These are phyloP conservation scores for Saraca asoca DNA, from an alignment of 331 rosid genomes.

Conservation along the genomic window DNA sequence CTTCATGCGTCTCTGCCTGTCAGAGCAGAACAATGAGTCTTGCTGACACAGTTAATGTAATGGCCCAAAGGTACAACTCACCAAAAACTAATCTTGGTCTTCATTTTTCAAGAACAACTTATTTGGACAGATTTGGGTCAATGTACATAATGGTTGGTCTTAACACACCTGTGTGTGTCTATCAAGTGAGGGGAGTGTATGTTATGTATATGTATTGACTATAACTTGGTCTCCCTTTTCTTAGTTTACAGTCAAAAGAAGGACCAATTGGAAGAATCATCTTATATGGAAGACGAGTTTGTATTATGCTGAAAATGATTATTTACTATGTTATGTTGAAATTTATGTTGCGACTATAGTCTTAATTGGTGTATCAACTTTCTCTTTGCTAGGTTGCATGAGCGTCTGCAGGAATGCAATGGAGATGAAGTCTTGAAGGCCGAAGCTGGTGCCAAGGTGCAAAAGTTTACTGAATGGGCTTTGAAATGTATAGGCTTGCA, in stretches of 20 bases:
- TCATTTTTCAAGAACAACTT: neutral
- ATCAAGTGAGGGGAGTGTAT: neutral
- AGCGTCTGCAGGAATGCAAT: slow-evolving; percentile 87
- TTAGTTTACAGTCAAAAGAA: too few species aligned
- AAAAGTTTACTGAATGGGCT: slow-evolving; percentile 90
- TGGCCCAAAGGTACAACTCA: slow-evolving; percentile 78
- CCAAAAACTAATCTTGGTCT: neutral
- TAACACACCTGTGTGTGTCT: too few species aligned
- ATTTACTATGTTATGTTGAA: slow-evolving; percentile 1
- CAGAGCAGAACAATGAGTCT: slow-evolving; percentile 84
- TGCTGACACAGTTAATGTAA: slow-evolving; percentile 72
- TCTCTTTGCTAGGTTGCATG: slow-evolving; percentile 62
- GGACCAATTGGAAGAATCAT: neutral
- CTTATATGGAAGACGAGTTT: slow-evolving; percentile 19
- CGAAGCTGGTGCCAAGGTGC: slow-evolving; percentile 82
- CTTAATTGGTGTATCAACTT: slow-evolving; percentile 22
- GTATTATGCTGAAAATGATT: slow-evolving; percentile 1
- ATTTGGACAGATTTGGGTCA: slow-evolving; percentile 6
- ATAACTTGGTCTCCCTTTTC: too few species aligned
- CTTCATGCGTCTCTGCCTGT: slow-evolving; percentile 93
- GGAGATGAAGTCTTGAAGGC: slow-evolving; percentile 85
- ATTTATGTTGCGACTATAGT: slow-evolving; percentile 18
- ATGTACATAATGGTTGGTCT: neutral
- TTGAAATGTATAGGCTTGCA: slow-evolving; percentile 81
- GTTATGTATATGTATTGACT: neutral